Evolutionary conservation across 2,329 filamentous ascomycete genomes (phyloP), one percentile per base, ranked within the genome.

Genomic region (Trichoderma simmonsii): DNA sequence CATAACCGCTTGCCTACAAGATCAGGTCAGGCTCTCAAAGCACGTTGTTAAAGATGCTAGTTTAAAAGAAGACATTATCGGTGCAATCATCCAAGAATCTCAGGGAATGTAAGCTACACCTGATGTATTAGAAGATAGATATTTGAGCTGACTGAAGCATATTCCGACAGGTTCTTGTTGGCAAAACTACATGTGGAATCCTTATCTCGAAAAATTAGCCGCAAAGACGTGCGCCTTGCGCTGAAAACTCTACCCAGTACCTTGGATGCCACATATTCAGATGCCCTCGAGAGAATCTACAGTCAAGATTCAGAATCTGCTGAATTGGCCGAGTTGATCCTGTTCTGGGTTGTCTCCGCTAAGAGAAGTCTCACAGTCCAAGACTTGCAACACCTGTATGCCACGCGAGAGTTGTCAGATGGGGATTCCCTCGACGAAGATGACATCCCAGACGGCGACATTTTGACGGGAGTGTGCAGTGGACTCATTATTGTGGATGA

Each of bases 361-460:
- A 72, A 54, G n/a, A 61, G 34, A 6, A 48, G 54, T 18, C 57
- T 73, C 15, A 60, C 28, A 39, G 30, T 71, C 21, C 28, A 57
- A 15, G 61, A 73, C 26, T 11, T 67, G 14, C 71, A 73, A 7
- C 56, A 73, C 3, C 28, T 73, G 11, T 32, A 71, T 24, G 62
- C 71, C 12, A 43, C 24, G 0, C 43, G 51, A 28, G 59, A 67
- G 18, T n/a, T 65, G 11, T 15, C 62, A 3, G 62, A 65, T 24
- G 62, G 28, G 4, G 43, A 65, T 3, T 6, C 11, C 1, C 51
- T 71, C 9, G 69, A 71, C 12, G 15, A 54, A 30, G 63, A 71
- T 32, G 66, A 36, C 12, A 18, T 56, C 15, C 54, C 56, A 26
- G 51, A 57, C 14, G 65, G 32, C 15, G 65, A 68, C 11, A 43